Evolutionary conservation across 2,329 filamentous ascomycete genomes (phyloP).

Genomic region (Rhynchosporium secalis): DNA sequence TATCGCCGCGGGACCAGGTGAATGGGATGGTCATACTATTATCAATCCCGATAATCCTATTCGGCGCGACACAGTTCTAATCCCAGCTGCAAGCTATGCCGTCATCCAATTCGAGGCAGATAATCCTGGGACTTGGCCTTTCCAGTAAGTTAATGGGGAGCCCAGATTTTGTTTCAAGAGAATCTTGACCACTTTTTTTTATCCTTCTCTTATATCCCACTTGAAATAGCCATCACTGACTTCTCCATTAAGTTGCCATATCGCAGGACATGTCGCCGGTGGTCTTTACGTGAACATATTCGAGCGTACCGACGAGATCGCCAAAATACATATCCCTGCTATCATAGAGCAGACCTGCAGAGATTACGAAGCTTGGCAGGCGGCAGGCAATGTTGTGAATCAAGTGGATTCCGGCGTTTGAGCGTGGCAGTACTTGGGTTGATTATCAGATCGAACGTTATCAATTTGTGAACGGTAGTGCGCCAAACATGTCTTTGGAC

Average conservation of each 20-base stretch:
- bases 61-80: conserved; percentile 51
- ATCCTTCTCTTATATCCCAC: neutral
- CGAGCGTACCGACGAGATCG: conserved; percentile 44
- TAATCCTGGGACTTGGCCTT: conserved; percentile 55
- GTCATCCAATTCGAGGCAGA: conserved; percentile 50
- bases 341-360: conserved; percentile 53
- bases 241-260: conserved; percentile 35
- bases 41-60: conserved; percentile 49
- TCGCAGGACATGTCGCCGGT: conserved; percentile 51
- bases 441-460: too few relatives aligned
- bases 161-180: conserved; percentile 25
- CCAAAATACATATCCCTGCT: conserved; percentile 47
- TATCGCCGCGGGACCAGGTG: conserved; percentile 51
- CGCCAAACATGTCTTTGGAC: too few relatives aligned
- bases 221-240: neutral
- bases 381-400: conserved; percentile 43
- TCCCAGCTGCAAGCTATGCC: conserved; percentile 46
- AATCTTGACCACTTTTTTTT: conserved; percentile 37
- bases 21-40: conserved; percentile 35
- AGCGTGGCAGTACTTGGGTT: too few relatives aligned
- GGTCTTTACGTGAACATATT: conserved; percentile 46
- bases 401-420: conserved; percentile 54
- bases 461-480: too few relatives aligned
- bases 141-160: conserved; percentile 34
- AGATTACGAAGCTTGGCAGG: conserved; percentile 49